phyloP scores from a whole-genome alignment of 192 early-diverging fungal species.

The Podochytrium sp. region DNA sequence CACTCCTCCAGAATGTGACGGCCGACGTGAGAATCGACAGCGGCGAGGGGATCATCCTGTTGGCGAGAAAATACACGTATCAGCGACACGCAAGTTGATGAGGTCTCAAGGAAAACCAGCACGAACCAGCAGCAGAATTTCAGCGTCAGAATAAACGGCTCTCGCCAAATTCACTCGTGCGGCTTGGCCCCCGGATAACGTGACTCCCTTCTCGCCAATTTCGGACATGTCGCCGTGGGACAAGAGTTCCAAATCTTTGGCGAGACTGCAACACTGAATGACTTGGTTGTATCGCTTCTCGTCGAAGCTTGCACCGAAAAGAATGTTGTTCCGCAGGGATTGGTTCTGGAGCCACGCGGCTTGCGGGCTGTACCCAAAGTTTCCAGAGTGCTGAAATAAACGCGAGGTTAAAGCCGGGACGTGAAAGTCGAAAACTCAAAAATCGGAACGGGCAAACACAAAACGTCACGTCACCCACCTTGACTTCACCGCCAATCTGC shows the following conservation, averaged over 20 bases:
- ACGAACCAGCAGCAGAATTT: slow-evolving; percentile 61
- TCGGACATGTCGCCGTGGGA: slow-evolving; percentile 39
- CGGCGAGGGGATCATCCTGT: slow-evolving; percentile 74
- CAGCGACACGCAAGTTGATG: neutral
- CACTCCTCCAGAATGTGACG: slow-evolving; percentile 67
- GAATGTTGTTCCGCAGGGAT: slow-evolving; percentile 77
- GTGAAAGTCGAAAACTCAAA: too few relatives aligned
- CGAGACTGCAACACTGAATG: slow-evolving; percentile 54
- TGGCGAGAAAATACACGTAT: neutral
- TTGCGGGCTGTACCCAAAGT: slow-evolving; percentile 66
- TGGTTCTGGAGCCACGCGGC: slow-evolving; percentile 73
- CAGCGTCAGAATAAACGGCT: slow-evolving; percentile 64
- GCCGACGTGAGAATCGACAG: slow-evolving; percentile 68
- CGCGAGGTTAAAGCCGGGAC: too few relatives aligned
- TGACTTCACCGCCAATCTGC: slow-evolving; percentile 28
- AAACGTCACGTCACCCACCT: too few relatives aligned
- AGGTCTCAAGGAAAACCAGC: neutral
- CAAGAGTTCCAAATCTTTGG: slow-evolving; percentile 38
- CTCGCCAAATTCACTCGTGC: slow-evolving; percentile 60
- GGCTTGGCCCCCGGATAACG: slow-evolving; percentile 74
- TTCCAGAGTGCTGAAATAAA: slow-evolving; percentile 46
- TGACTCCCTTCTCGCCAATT: slow-evolving; percentile 48
- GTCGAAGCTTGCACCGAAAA: slow-evolving; percentile 74
- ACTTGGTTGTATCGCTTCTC: slow-evolving; percentile 11
- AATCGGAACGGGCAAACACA: too few relatives aligned